Conservation (phyloP, 1,139 yeast genomes). For the Geotrichum siamense region DNA sequence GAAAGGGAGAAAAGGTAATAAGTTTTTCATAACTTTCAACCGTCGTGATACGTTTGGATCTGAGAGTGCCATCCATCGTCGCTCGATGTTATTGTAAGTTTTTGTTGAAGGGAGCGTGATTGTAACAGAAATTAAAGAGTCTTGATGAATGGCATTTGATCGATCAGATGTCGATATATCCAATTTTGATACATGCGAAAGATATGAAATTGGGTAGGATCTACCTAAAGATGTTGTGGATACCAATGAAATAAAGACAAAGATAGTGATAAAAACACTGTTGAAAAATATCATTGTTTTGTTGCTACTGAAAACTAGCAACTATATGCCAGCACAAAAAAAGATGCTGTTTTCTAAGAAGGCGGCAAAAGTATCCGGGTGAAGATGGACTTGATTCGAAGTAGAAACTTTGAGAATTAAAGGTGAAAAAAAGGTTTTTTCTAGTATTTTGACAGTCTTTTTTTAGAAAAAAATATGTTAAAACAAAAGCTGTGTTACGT, state of each 20-base stretch:
- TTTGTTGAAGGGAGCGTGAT: constrained; percentile 26
- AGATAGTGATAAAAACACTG: too few relatives aligned
- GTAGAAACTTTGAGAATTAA: too few relatives aligned
- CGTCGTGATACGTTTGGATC: constrained; percentile 28
- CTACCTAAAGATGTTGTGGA: constrained; percentile 13
- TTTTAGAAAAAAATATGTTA: too few relatives aligned
- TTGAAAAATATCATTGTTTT: too few relatives aligned
- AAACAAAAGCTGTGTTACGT: too few relatives aligned
- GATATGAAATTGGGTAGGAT: constrained; percentile 22
- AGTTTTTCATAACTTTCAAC: constrained; percentile 1
- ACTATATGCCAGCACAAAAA: too few relatives aligned
- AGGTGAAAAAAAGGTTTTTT: too few relatives aligned
- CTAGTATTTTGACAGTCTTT: too few relatives aligned
- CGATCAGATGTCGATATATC: constrained; percentile 17
- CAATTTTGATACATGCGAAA: constrained; percentile 23
- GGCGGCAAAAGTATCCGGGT: too few relatives aligned
- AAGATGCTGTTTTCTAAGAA: too few relatives aligned
- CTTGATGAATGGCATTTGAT: constrained; percentile 8
- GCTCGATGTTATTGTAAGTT: constrained; percentile 26
- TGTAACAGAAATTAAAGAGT: constrained; percentile 20
- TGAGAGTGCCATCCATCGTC: constrained; percentile 31
- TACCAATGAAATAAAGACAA: constrained; percentile 1
- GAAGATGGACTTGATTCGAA: too few relatives aligned
- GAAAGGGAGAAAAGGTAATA: constrained; percentile 7
- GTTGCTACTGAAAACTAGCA: too few relatives aligned